Evolutionary conservation across 495 filamentous ascomycete genomes (phyloP).

Genomic region (Chlorociboria aeruginascens): DNA sequence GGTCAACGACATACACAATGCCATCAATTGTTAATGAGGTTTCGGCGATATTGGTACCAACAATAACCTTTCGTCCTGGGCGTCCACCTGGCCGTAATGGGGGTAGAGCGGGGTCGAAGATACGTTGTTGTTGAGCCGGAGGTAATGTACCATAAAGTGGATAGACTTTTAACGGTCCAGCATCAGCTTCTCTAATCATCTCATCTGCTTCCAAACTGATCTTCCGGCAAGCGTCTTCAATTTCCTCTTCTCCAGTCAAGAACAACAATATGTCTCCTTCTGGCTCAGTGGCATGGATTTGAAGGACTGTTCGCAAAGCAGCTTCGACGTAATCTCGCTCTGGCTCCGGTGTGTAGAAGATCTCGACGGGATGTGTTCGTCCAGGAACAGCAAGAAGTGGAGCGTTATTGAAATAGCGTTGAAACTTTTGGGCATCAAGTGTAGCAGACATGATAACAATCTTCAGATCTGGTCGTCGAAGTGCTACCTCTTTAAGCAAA

Average conservation of each 20-base stretch:
- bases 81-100: slow-evolving; percentile 60
- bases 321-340: slow-evolving; percentile 97
- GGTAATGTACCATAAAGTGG: slow-evolving; percentile 91
- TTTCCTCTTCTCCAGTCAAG: slow-evolving; percentile 97
- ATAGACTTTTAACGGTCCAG: slow-evolving; percentile 81
- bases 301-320: slow-evolving; percentile 83
- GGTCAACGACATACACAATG: slow-evolving; percentile 97
- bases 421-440: slow-evolving; percentile 94
- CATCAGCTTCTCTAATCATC: slow-evolving; percentile 78
- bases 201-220: slow-evolving; percentile 85
- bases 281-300: slow-evolving; percentile 85
- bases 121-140: slow-evolving; percentile 83
- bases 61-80: slow-evolving; percentile 88
- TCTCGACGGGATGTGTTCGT: slow-evolving; percentile 91
- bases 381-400: slow-evolving; percentile 91
- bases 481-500: slow-evolving; percentile 74
- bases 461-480: slow-evolving; percentile 74
- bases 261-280: slow-evolving; percentile 96
- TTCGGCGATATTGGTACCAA: slow-evolving; percentile 97
- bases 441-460: slow-evolving; percentile 99
- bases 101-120: slow-evolving; percentile 81
- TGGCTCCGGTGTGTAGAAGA: slow-evolving; percentile 95
- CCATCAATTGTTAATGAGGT: slow-evolving; percentile 96
- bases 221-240: slow-evolving; percentile 90
- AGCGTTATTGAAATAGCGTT: slow-evolving; percentile 92